Evolutionary conservation across 768 basidiomycete species (phyloP).

Genomic region (Sporobolomyces roseus): DNA sequence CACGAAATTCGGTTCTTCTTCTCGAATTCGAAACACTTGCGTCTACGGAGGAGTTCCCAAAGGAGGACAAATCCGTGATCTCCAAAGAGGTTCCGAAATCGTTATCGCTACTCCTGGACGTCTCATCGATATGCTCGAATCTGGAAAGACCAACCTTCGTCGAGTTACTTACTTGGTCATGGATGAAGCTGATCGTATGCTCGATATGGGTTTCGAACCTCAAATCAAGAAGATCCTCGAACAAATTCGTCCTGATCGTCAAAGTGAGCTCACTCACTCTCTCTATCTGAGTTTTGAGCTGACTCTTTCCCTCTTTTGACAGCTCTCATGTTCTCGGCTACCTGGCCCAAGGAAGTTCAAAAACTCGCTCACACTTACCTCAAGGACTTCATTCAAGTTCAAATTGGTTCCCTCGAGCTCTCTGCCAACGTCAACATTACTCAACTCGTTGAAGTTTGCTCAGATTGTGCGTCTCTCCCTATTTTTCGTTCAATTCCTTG

Average conservation of each 20-base stretch:
- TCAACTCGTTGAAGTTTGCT: slow-evolving; percentile 93
- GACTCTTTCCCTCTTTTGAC: too few species aligned
- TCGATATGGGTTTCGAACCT: slow-evolving; percentile 99
- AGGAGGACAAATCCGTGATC: slow-evolving; percentile 94
- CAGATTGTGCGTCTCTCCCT: too few species aligned
- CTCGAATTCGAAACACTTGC: slow-evolving; percentile 95
- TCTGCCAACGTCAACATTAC: slow-evolving; percentile 97
- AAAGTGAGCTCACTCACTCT: background rate
- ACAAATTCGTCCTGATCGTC: slow-evolving; percentile 53
- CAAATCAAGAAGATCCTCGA: slow-evolving; percentile 97
- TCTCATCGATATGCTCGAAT: slow-evolving; percentile 97
- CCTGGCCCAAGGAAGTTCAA: slow-evolving; percentile 99
- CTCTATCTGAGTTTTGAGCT: background rate
- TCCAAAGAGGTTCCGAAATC: slow-evolving; percentile 94
- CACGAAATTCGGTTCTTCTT: slow-evolving; percentile 86
- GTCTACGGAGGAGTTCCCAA: slow-evolving; percentile 99
- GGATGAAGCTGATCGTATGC: slow-evolving; percentile 99
- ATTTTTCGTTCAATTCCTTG: slow-evolving; percentile 46
- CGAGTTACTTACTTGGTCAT: slow-evolving; percentile 96
- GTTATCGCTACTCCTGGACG: slow-evolving; percentile 99
- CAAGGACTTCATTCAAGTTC: slow-evolving; percentile 94
- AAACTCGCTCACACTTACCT: slow-evolving; percentile 95
- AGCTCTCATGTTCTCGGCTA: slow-evolving; percentile 88
- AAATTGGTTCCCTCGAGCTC: slow-evolving; percentile 97
- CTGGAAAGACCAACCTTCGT: slow-evolving; percentile 89